Base-by-base conservation (phyloP, 352 stramenopile genomes). In the Pythium insidiosum region DNA sequence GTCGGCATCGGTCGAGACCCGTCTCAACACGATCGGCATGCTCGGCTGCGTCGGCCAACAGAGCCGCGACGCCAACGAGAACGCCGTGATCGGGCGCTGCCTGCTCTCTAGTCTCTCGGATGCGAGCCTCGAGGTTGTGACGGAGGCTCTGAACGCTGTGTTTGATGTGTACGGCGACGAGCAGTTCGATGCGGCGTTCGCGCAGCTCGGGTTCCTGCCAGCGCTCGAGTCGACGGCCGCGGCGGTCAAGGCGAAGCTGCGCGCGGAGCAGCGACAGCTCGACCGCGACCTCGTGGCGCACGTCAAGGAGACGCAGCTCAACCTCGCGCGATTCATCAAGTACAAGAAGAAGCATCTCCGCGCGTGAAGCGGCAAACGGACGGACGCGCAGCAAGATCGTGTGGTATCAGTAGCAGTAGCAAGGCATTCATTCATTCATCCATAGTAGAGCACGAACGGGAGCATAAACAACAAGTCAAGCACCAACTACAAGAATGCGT, bases 281-380 rank as follows among this genome's bases (percentile, higher is more conserved):
- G 82, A 94, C 45, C 79, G 82, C 34, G 77, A 70, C 21, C 56
- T 94, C 7, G 66, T 87, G 20, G 77, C 77, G 0, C 82, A 94
- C 57, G 58, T 91, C 28, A 92, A 92, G 60, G 82, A 94, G 58
- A 90, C 80, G 22, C 76, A 79, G 6, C 52, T 92, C 38, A 94
- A 94, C 65, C 69, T 94, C 51, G 55, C 77, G 42, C 79, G 82
- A 33, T 94, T 94, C 51, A 84, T 94, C 62, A 94, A 94, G 74
- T 94, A 94, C 74, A 94, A 94, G 71, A 92, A 92, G 68, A 84
- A 78, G 56, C 74, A 88, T 47, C 40, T 87, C n/a, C n/a, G n/a
- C n/a, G n/a, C n/a, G 65, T 86, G 66, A 76, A 53, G 7, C 34
- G 34, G 15, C 31, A 43, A n/a, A n/a, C n/a, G n/a, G n/a, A n/a